Evolutionary conservation across 495 filamentous ascomycete species (phyloP).

Genomic region (Chaetomium tenue): DNA sequence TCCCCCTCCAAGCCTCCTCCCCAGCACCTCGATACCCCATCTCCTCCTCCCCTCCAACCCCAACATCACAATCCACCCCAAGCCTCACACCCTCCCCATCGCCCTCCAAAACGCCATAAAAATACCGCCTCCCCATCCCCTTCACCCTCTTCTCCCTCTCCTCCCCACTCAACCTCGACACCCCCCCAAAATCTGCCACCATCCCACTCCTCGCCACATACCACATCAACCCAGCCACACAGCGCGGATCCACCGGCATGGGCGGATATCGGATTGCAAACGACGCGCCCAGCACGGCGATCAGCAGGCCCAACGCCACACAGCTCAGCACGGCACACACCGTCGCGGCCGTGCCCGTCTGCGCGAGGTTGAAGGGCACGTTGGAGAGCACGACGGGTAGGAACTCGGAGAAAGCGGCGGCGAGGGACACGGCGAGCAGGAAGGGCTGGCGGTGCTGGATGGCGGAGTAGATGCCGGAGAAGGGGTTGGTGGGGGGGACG

Average conservation of each 20-base stretch:
- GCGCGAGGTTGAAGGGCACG: slow-evolving; percentile 37
- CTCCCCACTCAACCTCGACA: slow-evolving; percentile 26
- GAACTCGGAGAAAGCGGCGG: slow-evolving; percentile 37
- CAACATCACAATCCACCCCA: slow-evolving; percentile 31
- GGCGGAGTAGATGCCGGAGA: slow-evolving; percentile 34
- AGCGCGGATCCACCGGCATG: slow-evolving; percentile 40
- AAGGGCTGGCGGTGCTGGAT: slow-evolving; percentile 30
- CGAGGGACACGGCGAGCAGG: slow-evolving; percentile 26
- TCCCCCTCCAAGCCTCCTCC: neutral
- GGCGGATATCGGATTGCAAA: slow-evolving; percentile 37
- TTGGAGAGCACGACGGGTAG: slow-evolving; percentile 37
- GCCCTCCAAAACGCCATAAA: slow-evolving; percentile 32
- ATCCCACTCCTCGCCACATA: slow-evolving; percentile 35
- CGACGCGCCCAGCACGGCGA: slow-evolving; percentile 27
- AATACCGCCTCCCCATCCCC: slow-evolving; percentile 33
- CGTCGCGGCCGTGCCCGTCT: slow-evolving; percentile 30
- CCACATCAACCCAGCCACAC: slow-evolving; percentile 35
- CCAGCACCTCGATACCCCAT: slow-evolving; percentile 7
- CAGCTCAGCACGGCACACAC: slow-evolving; percentile 30
- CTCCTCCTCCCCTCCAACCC: slow-evolving; percentile 2
- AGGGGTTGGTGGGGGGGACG: slow-evolving; percentile 34
- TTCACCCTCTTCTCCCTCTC: slow-evolving; percentile 25
- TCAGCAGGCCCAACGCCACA: slow-evolving; percentile 28
- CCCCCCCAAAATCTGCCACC: slow-evolving; percentile 31
- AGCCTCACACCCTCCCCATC: slow-evolving; percentile 24